phyloP scores from a whole-genome alignment of 768 basidiomycete genomes.

The Termitomyces titanicus region DNA sequence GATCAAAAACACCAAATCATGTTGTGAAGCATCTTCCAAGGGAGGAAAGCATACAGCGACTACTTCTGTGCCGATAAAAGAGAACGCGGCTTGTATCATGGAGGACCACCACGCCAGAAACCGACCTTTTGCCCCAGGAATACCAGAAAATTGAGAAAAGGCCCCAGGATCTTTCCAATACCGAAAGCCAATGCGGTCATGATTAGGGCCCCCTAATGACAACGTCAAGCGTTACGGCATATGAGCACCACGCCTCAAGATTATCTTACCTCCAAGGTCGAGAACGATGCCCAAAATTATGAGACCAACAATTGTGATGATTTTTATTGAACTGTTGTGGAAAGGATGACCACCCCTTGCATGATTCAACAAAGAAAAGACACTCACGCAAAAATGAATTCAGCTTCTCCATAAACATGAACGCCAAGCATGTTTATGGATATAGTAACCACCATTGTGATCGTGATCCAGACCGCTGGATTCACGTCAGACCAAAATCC shows the following conservation, averaged over 20 bases:
- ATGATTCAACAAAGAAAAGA: conserved; percentile 20
- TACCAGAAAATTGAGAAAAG: conserved; percentile 66
- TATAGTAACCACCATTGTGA: conserved; percentile 73
- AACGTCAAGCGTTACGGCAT: too few species aligned
- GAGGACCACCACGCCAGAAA: conserved; percentile 63
- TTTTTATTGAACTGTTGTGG: conserved; percentile 86
- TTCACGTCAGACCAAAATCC: conserved; percentile 63
- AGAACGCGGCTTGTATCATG: conserved; percentile 86
- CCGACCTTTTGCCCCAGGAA: conserved; percentile 63
- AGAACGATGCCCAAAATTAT: conserved; percentile 68
- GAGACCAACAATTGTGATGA: conserved; percentile 72
- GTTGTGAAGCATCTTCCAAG: too few species aligned
- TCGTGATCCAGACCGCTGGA: conserved; percentile 74
- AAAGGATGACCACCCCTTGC: too few species aligned
- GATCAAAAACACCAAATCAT: conserved; percentile 18
- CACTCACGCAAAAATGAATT: conserved; percentile 79
- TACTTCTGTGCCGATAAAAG: conserved; percentile 90
- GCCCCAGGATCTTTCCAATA: conserved; percentile 91
- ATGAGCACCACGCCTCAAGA: too few species aligned
- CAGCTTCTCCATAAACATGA: conserved; percentile 78
- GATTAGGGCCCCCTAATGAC: conserved; percentile 65
- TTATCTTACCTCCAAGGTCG: conserved; percentile 60
- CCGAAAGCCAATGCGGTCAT: conserved; percentile 67
- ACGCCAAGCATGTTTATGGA: conserved; percentile 73
- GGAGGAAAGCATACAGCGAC: conserved; percentile 53